phyloP scores from a whole-genome alignment of 495 filamentous ascomycete genomes.

The Acidiella bohemica region DNA sequence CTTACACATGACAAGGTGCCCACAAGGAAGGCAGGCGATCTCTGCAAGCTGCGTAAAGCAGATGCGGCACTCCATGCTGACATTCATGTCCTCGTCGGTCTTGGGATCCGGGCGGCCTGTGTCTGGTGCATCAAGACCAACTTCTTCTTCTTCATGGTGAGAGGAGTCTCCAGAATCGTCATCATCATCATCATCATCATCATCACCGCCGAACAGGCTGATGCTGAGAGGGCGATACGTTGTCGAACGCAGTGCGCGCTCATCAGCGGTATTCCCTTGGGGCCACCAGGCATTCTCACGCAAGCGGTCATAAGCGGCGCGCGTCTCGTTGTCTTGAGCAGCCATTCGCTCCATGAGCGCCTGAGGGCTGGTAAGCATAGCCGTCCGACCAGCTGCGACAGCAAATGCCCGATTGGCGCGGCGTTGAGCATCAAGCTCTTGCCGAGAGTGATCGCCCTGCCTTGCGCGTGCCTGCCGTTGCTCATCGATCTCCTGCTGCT shows the following conservation, averaged over 20 bases:
- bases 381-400: conserved; percentile 13
- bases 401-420: conserved; percentile 8
- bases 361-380: conserved; percentile 11
- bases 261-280: neutral
- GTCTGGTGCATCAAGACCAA: conserved; percentile 22
- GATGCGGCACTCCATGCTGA: conserved; percentile 42
- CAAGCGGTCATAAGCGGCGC: conserved; percentile 12
- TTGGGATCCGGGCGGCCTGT: conserved; percentile 35
- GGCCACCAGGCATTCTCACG: conserved; percentile 8
- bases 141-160: conserved; percentile 4
- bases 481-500: neutral
- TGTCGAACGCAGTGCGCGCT: conserved; percentile 1
- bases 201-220: neutral
- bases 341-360: conserved; percentile 13
- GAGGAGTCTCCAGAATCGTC: too few species aligned
- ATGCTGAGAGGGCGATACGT: conserved; percentile 4
- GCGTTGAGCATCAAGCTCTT: conserved; percentile 12
- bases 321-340: conserved; percentile 9
- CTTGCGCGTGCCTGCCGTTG: neutral
- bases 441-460: conserved; percentile 12
- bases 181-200: conserved; percentile 4
- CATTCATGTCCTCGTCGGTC: conserved; percentile 34
- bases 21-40: conserved; percentile 42
- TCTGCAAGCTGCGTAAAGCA: conserved; percentile 43
- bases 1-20: conserved; percentile 42